phyloP scores from a whole-genome alignment of 108 stramenopile genomes.

The Aurantiochytrium sp. region DNA sequence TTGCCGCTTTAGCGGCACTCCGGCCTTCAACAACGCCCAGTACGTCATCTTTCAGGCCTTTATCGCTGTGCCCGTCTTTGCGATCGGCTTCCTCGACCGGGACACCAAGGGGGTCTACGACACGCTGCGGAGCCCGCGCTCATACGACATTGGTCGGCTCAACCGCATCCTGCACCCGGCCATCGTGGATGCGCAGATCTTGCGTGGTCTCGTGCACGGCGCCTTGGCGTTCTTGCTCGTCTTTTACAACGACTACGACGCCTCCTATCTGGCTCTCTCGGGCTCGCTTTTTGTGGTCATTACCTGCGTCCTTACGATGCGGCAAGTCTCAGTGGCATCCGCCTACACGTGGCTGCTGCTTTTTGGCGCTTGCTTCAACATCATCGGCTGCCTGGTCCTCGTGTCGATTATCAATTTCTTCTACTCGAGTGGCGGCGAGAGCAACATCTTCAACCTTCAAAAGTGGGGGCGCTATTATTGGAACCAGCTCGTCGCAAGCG shows the following conservation, averaged over 20 bases:
- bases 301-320: neutral
- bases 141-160: constrained; percentile 39
- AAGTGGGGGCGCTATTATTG: neutral
- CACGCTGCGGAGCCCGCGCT: constrained; percentile 43
- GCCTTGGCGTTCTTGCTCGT: neutral
- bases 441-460: neutral
- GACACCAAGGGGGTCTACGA: constrained; percentile 44
- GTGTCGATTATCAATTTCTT: neutral
- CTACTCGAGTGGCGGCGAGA: neutral
- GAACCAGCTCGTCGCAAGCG: neutral
- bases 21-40: constrained; percentile 44
- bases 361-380: neutral
- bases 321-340: neutral
- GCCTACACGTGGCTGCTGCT: neutral
- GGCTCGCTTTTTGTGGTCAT: neutral
- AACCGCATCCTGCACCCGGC: constrained; percentile 25
- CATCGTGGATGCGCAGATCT: neutral
- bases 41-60: constrained; percentile 56
- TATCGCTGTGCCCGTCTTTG: constrained; percentile 54
- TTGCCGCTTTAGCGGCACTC: constrained; percentile 51
- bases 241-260: constrained; percentile 6
- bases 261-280: neutral
- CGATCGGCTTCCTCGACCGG: constrained; percentile 58
- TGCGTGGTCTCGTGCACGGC: constrained; percentile 27
- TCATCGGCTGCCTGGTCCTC: neutral